Evolutionary conservation across 2,329 filamentous ascomycete genomes (phyloP), one percentile per base, ranked within the genome.

Genomic region (Exophiala viscosa): DNA sequence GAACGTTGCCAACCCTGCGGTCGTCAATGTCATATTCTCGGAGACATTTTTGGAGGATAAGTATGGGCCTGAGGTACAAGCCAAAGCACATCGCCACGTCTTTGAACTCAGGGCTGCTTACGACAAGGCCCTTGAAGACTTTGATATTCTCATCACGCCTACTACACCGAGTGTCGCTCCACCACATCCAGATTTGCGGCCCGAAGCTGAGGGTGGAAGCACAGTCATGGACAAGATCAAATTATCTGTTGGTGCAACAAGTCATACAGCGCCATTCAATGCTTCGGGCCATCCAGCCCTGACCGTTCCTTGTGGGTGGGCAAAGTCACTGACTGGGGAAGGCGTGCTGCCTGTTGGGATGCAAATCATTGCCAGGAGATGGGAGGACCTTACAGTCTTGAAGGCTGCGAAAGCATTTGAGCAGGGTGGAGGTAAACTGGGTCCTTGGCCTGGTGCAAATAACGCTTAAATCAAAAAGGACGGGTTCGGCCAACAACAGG

Each of bases 71-170:
- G 57, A 59, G 5, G 62, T 71, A 7, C 68, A 73, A 32, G 71
- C 69, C 32, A 78, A 79, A 64, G 75, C 74, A 0, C 67, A 77
- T 52, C 69, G 71, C 38, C 73, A 76, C 50, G 71, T 73, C 1
- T 70, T 72, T 44, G 65, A 77, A 61, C 65, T 80, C 18, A 68
- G 75, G 2, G 73, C 70, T 3, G 75, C 73, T 3, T 80, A 80
- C 60, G 75, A 79, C 58, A 55, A 59, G 10, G 75, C 69, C 0
- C 60, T 79, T 6, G 62, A 64, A 18, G 60, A 69, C 0, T 66
- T 73, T n/a, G 77, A 80, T 57, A 69, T 80, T 4, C 64, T 80
- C 8, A 58, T 80, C 38, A 74, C 74, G 50, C 77, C 77, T 0
- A 70, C 73, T 6, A 74, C 72, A 23, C 74, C 75, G 5, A 70